Percentiles rank a stretch among this genome's conserved stretches.
These are phyloP conservation scores for Botrytis squamosa DNA, from an alignment of 2,329 filamentous ascomycete species.

Conservation along the genomic window DNA sequence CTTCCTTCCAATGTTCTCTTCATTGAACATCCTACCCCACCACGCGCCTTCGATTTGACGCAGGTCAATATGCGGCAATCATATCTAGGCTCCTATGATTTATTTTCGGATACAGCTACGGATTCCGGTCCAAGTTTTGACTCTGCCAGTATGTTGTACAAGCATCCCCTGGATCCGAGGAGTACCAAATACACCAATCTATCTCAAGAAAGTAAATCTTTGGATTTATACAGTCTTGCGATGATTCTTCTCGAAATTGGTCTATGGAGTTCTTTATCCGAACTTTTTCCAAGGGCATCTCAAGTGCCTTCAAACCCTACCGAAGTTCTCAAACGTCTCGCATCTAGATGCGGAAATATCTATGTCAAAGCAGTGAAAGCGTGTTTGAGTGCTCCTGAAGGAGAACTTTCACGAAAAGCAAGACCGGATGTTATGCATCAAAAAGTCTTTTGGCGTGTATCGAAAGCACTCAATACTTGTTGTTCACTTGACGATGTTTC, in stretches of 20 bases:
- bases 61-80: slow-evolving; percentile 64
- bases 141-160: slow-evolving; percentile 44
- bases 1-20: slow-evolving; percentile 68
- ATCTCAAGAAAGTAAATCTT: slow-evolving; percentile 55
- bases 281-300: slow-evolving; percentile 35
- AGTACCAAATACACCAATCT: slow-evolving; percentile 51
- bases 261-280: slow-evolving; percentile 64
- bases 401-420: slow-evolving; percentile 50
- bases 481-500: slow-evolving; percentile 60
- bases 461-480: slow-evolving; percentile 54
- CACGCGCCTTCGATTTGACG: slow-evolving; percentile 30
- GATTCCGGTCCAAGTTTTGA: slow-evolving; percentile 30
- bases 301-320: slow-evolving; percentile 34
- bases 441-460: slow-evolving; percentile 54
- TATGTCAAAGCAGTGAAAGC: slow-evolving; percentile 74
- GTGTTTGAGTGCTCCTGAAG: slow-evolving; percentile 70
- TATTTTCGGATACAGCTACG: slow-evolving; percentile 56
- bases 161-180: slow-evolving; percentile 64
- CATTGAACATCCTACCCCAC: slow-evolving; percentile 42
- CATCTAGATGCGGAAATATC: slow-evolving; percentile 63
- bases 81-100: slow-evolving; percentile 70
- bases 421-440: slow-evolving; percentile 55
- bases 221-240: slow-evolving; percentile 72
- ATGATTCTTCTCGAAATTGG: slow-evolving; percentile 73
- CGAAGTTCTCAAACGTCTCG: slow-evolving; percentile 35